A percentile compares a stretch with the other conserved stretches of the same genome.
Evolutionary conservation across 805 yeast genomes (phyloP).

Genomic region (Saccharomycopsis fodiens): DNA sequence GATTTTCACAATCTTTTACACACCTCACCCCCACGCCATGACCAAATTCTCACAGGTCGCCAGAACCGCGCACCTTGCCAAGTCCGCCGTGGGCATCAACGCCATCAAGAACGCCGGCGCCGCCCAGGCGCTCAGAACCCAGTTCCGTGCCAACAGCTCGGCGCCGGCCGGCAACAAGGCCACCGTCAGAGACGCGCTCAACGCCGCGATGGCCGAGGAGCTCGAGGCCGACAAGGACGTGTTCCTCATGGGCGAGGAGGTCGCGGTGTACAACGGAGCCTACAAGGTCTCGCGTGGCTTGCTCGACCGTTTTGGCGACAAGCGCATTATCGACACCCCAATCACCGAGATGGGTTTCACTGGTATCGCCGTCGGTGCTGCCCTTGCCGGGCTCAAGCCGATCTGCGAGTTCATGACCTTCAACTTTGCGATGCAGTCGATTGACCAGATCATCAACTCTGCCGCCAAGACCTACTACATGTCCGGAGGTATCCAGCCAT

Average conservation of each 20-base stretch:
- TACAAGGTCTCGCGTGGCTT: constrained; percentile 95
- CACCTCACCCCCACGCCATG: constrained; percentile 2
- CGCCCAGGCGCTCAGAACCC: constrained; percentile 15
- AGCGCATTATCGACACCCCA: constrained; percentile 92
- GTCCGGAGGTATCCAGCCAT: constrained; percentile 98
- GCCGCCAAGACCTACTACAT: constrained; percentile 98
- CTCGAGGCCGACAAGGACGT: constrained; percentile 92
- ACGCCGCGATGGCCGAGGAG: constrained; percentile 94
- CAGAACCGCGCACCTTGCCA: constrained; percentile 19
- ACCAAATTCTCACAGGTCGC: constrained; percentile 19
- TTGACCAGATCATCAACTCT: constrained; percentile 96
- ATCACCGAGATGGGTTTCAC: constrained; percentile 99
- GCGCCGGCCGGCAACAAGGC: constrained; percentile 47
- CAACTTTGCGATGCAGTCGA: constrained; percentile 99
- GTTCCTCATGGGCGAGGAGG: constrained; percentile 97
- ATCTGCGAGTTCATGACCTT: constrained; percentile 96
- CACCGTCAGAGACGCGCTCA: constrained; percentile 96
- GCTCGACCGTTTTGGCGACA: constrained; percentile 90
- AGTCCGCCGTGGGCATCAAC: constrained; percentile 6
- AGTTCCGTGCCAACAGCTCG: constrained; percentile 20
- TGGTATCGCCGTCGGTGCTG: constrained; percentile 91
- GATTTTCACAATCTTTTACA: not conserved
- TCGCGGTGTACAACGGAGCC: constrained; percentile 98
- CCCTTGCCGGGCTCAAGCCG: constrained; percentile 94
- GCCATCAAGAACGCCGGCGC: constrained; percentile 6